Percentiles rank a stretch among this genome's conserved stretches.
Conservation (phyloP, 2,329 filamentous ascomycete genomes). For the Sporothrix luriei region DNA sequence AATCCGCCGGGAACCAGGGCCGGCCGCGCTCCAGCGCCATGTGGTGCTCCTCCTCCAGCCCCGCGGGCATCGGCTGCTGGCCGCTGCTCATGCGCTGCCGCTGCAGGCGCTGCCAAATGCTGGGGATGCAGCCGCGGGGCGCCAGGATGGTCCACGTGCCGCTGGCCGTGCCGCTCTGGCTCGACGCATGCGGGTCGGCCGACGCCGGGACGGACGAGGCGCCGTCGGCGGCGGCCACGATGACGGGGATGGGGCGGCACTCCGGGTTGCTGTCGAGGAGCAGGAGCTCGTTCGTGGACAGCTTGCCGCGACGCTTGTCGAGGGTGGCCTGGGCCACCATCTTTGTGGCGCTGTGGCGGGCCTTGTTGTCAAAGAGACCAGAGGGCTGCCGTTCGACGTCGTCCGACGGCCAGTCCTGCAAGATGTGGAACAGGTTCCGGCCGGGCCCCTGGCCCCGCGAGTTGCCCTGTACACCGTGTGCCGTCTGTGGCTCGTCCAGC, state of each 20-base stretch:
- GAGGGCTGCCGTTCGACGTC: conserved; percentile 45
- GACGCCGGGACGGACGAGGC: conserved; percentile 2
- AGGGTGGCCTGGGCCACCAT: conserved; percentile 77
- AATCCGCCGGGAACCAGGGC: conserved; percentile 87
- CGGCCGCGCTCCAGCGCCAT: conserved; percentile 75
- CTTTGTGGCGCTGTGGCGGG: conserved; percentile 65
- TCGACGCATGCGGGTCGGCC: conserved; percentile 50
- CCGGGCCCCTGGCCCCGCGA: conserved; percentile 39
- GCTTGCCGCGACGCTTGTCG: conserved; percentile 69
- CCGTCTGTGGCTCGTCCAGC: conserved; percentile 67
- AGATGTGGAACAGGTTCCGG: conserved; percentile 56
- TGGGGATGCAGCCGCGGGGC: conserved; percentile 85
- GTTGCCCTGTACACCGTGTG: conserved; percentile 38
- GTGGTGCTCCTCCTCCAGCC: conserved; percentile 76
- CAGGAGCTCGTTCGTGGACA: conserved; percentile 61
- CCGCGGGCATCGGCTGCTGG: conserved; percentile 75
- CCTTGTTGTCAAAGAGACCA: conserved; percentile 68
- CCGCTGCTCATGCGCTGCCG: conserved; percentile 73
- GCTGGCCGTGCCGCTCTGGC: conserved; percentile 22
- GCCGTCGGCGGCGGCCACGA: conserved; percentile 57
- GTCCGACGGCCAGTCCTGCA: conserved; percentile 36
- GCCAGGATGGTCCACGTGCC: conserved; percentile 74
- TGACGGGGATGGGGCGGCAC: conserved; percentile 77
- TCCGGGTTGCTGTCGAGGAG: conserved; percentile 49
- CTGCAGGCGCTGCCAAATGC: conserved; percentile 84